A percentile compares a stretch with the other conserved stretches of the same genome.
Evolutionary conservation across 2,329 filamentous ascomycete genomes (phyloP).

Genomic region (Magnaporthiopsis poae): DNA sequence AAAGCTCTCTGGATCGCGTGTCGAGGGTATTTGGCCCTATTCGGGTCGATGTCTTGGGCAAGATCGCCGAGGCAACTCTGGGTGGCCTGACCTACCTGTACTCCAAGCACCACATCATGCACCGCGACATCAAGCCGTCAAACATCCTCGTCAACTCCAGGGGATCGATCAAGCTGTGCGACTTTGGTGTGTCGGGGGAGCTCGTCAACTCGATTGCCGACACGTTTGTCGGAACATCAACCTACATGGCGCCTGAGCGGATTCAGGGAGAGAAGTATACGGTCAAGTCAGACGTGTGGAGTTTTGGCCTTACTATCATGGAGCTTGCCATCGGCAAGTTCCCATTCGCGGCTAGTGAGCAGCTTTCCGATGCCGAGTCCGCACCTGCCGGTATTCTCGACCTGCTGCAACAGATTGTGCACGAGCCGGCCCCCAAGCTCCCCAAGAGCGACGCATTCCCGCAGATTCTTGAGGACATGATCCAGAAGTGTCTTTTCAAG

Average conservation of each 20-base stretch:
- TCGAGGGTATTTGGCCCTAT: conserved; percentile 92
- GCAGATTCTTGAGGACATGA: conserved; percentile 88
- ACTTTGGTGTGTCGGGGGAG: conserved; percentile 97
- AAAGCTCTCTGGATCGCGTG: conserved; percentile 66
- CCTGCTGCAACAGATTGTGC: conserved; percentile 90
- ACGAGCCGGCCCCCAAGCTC: conserved; percentile 84
- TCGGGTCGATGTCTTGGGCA: conserved; percentile 89
- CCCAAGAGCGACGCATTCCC: conserved; percentile 98
- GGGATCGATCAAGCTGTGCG: conserved; percentile 91
- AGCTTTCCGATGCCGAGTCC: conserved; percentile 61
- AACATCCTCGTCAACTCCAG: conserved; percentile 94
- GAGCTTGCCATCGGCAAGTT: conserved; percentile 96
- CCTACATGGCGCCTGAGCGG: conserved; percentile 97
- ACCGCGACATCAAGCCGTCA: conserved; percentile 95
- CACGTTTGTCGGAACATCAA: conserved; percentile 95
- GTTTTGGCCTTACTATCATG: conserved; percentile 90
- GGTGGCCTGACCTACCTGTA: conserved; percentile 93
- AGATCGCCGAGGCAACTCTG: conserved; percentile 91
- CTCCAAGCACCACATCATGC: conserved; percentile 93
- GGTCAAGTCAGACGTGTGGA: conserved; percentile 98
- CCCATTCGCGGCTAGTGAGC: conserved; percentile 71
- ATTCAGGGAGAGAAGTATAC: conserved; percentile 96
- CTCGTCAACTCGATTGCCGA: conserved; percentile 96
- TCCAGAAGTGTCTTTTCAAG: conserved; percentile 90
- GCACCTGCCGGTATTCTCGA: conserved; percentile 92